These are phyloP conservation scores for Aureobasidium sp. DNA, from an alignment of 2,329 filamentous ascomycete genomes.

Conservation along the genomic window DNA sequence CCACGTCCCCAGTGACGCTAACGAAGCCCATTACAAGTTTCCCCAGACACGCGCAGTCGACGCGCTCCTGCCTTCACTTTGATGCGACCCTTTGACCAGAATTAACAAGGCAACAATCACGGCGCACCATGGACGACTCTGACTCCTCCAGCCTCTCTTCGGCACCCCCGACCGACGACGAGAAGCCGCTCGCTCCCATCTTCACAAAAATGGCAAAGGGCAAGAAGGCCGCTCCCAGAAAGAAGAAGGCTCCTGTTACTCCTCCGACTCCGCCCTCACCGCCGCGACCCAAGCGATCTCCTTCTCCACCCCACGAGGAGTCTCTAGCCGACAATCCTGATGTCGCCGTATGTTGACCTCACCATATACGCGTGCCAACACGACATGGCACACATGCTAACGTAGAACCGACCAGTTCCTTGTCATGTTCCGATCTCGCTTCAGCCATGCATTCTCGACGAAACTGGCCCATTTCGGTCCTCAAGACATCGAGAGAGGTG, in stretches of 20 bases:
- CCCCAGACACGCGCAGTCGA: neutral
- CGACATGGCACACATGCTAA: slow-evolving; percentile 34
- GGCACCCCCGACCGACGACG: slow-evolving; percentile 52
- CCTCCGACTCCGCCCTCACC: slow-evolving; percentile 41
- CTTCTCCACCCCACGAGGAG: slow-evolving; percentile 85
- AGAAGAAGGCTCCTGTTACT: slow-evolving; percentile 36
- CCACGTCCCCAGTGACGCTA: neutral
- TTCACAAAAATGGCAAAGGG: slow-evolving; percentile 25
- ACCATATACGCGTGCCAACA: slow-evolving; percentile 22
- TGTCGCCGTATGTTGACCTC: slow-evolving; percentile 66
- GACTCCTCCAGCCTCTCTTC: slow-evolving; percentile 53
- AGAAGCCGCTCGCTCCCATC: slow-evolving; percentile 33
- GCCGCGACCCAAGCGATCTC: slow-evolving; percentile 57
- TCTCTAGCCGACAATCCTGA: slow-evolving; percentile 83
- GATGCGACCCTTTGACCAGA: neutral
- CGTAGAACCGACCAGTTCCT: slow-evolving; percentile 61
- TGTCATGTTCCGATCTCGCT: slow-evolving; percentile 94
- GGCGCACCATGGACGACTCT: slow-evolving; percentile 43
- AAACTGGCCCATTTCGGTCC: slow-evolving; percentile 85
- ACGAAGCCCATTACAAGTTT: neutral
- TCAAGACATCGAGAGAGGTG: slow-evolving; percentile 85
- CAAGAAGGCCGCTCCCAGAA: slow-evolving; percentile 7
- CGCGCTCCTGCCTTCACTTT: slow-evolving; percentile 6
- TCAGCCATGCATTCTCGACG: slow-evolving; percentile 80
- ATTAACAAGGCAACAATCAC: neutral